These are phyloP conservation scores for Penicillium nucicola DNA, from an alignment of 495 filamentous ascomycete species.

Conservation along the genomic window DNA sequence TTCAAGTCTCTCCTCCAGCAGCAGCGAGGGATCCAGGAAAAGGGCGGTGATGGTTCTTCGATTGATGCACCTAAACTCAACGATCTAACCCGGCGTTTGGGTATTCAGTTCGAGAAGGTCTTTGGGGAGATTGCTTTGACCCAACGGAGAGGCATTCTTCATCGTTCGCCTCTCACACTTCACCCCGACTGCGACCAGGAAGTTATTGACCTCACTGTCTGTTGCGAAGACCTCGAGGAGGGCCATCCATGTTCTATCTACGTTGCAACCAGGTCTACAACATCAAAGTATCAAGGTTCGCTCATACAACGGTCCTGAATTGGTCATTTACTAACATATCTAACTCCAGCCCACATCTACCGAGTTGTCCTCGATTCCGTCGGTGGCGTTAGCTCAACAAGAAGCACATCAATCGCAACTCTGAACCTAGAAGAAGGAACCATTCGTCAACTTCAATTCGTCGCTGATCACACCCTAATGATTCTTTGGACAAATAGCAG, in stretches of 20 bases:
- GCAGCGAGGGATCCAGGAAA: slow-evolving; percentile 22
- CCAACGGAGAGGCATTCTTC: slow-evolving; percentile 53
- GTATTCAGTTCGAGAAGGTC: slow-evolving; percentile 50
- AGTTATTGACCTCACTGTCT: slow-evolving; percentile 35
- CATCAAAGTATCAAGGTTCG: slow-evolving; percentile 34
- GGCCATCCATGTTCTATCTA: slow-evolving; percentile 33
- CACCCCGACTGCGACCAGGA: slow-evolving; percentile 37
- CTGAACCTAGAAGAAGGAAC: slow-evolving; percentile 40
- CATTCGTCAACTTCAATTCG: slow-evolving; percentile 54
- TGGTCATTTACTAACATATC: neutral
- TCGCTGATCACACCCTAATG: slow-evolving; percentile 51
- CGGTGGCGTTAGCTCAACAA: slow-evolving; percentile 55
- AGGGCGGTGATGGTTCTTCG: slow-evolving; percentile 19
- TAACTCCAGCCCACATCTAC: slow-evolving; percentile 45
- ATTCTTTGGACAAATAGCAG: slow-evolving; percentile 44
- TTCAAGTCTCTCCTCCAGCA: slow-evolving; percentile 40
- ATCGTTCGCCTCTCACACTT: slow-evolving; percentile 48
- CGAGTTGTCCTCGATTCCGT: slow-evolving; percentile 44
- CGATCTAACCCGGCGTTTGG: slow-evolving; percentile 49
- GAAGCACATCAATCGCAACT: slow-evolving; percentile 35
- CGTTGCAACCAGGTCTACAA: slow-evolving; percentile 30
- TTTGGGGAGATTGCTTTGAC: slow-evolving; percentile 57
- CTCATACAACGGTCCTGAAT: neutral
- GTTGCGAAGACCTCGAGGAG: slow-evolving; percentile 30
- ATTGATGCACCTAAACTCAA: slow-evolving; percentile 48